Evolutionary conservation across 805 yeast genomes (phyloP).

Genomic region (Novakomyces olei): DNA sequence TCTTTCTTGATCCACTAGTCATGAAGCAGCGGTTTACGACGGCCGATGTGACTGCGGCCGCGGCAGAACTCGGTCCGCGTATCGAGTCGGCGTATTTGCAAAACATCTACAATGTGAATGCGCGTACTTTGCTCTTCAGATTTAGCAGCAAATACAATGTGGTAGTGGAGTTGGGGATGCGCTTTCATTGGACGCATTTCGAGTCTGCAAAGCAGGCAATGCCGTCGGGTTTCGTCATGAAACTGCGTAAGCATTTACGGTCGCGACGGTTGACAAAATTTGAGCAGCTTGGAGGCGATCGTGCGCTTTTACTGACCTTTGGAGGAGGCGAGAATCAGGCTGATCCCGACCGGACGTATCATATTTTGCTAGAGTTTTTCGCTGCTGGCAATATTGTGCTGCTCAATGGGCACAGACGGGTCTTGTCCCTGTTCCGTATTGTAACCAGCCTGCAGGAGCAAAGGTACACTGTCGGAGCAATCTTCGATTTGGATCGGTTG

Average conservation of each 20-base stretch:
- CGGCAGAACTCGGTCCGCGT: slow-evolving; percentile 37
- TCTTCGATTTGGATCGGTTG: slow-evolving; percentile 22
- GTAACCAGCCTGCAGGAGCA: slow-evolving; percentile 46
- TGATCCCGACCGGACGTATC: slow-evolving; percentile 13
- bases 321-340: slow-evolving; percentile 39
- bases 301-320: slow-evolving; percentile 67
- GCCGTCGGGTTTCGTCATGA: slow-evolving; percentile 71
- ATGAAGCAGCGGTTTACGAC: slow-evolving; percentile 65
- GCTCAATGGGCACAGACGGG: slow-evolving; percentile 44
- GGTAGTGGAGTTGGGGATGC: slow-evolving; percentile 70
- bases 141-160: slow-evolving; percentile 53
- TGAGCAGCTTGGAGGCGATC: slow-evolving; percentile 54
- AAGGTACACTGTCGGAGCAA: slow-evolving; percentile 52
- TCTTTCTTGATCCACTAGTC: no score
- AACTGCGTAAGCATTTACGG: slow-evolving; percentile 68
- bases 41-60: slow-evolving; percentile 52
- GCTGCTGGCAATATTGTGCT: slow-evolving; percentile 83
- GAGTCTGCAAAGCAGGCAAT: slow-evolving; percentile 59
- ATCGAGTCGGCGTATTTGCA: slow-evolving; percentile 50
- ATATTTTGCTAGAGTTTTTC: slow-evolving; percentile 72
- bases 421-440: slow-evolving; percentile 52
- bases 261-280: slow-evolving; percentile 53
- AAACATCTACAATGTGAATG: slow-evolving; percentile 64
- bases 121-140: slow-evolving; percentile 53
- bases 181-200: slow-evolving; percentile 55